These are phyloP conservation scores for Penicillium paneum DNA, from an alignment of 2,329 filamentous ascomycete species.

Conservation along the genomic window DNA sequence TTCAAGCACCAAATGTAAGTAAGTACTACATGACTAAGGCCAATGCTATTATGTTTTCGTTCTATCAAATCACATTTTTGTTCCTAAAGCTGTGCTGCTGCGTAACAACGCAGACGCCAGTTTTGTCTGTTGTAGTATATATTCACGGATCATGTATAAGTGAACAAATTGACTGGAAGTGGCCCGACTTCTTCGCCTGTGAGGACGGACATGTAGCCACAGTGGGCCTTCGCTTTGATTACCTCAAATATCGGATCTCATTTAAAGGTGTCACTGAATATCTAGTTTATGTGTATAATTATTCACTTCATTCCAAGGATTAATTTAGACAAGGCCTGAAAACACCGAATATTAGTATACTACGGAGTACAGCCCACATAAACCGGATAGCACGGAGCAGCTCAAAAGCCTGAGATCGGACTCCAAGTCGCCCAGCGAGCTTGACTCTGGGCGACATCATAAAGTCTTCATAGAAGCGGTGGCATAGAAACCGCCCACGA, in stretches of 20 bases:
- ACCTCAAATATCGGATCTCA: slow-evolving; percentile 10
- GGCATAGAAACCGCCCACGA: not conserved
- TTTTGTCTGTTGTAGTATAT: too few relatives aligned
- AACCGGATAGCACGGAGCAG: not conserved
- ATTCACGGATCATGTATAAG: too few relatives aligned
- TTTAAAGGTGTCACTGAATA: not conserved
- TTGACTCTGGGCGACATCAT: not conserved
- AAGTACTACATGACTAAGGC: not conserved
- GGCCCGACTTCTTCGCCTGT: slow-evolving; percentile 9
- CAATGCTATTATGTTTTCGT: not conserved
- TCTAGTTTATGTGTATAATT: not conserved
- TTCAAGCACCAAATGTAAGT: not conserved
- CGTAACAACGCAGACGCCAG: not conserved
- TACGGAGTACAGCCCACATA: too few relatives aligned
- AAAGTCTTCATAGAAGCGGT: not conserved
- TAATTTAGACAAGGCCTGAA: not conserved
- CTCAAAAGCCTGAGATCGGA: not conserved
- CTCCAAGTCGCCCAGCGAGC: not conserved
- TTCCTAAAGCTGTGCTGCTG: not conserved
- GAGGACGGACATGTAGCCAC: slow-evolving; percentile 18
- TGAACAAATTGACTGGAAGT: slow-evolving; percentile 27
- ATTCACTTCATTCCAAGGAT: not conserved
- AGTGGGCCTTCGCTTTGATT: slow-evolving; percentile 12
- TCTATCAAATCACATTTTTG: not conserved
- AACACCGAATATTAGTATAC: not conserved